Conservation (phyloP, 441 rosid genomes). For the Erysimum pusillum region DNA sequence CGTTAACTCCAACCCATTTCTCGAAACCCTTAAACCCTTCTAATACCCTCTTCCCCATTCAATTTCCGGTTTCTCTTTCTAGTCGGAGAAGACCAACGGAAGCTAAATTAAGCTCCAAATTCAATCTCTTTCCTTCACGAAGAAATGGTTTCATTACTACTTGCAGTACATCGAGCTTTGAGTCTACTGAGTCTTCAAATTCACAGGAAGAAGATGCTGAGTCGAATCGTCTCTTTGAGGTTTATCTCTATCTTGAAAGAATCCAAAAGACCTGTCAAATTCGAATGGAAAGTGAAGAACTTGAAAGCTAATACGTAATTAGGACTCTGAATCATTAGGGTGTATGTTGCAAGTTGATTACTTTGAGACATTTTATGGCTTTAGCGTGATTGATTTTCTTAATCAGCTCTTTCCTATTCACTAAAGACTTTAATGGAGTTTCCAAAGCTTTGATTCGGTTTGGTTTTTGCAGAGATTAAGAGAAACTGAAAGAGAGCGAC, state of each 20-base stretch:
- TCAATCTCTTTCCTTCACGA: slow-evolving; percentile 35
- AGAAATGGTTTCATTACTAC: slow-evolving; percentile 30
- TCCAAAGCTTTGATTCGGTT: slow-evolving; percentile 12
- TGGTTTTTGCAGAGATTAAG: slow-evolving; percentile 62
- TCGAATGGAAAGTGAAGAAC: slow-evolving; percentile 25
- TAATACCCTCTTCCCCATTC: slow-evolving; percentile 43
- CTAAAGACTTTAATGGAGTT: background rate
- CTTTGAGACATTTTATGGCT: background rate
- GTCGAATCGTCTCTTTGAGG: slow-evolving; percentile 71
- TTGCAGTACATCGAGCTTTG: slow-evolving; percentile 50
- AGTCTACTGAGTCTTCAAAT: slow-evolving; percentile 39
- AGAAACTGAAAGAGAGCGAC: slow-evolving; percentile 75
- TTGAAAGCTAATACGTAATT: slow-evolving; percentile 9
- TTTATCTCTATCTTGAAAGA: slow-evolving; percentile 16
- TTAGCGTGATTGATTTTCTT: background rate
- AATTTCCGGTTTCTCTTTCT: slow-evolving; percentile 37
- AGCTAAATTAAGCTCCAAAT: slow-evolving; percentile 47
- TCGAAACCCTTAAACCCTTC: slow-evolving; percentile 46
- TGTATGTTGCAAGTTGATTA: background rate
- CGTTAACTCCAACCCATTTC: slow-evolving; percentile 45
- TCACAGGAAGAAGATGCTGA: slow-evolving; percentile 60
- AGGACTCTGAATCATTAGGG: background rate
- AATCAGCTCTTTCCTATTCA: background rate
- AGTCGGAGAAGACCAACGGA: slow-evolving; percentile 32
- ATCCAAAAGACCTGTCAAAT: background rate